phyloP scores from a whole-genome alignment of 2,329 filamentous ascomycete genomes.

The Fusarium sp. region DNA sequence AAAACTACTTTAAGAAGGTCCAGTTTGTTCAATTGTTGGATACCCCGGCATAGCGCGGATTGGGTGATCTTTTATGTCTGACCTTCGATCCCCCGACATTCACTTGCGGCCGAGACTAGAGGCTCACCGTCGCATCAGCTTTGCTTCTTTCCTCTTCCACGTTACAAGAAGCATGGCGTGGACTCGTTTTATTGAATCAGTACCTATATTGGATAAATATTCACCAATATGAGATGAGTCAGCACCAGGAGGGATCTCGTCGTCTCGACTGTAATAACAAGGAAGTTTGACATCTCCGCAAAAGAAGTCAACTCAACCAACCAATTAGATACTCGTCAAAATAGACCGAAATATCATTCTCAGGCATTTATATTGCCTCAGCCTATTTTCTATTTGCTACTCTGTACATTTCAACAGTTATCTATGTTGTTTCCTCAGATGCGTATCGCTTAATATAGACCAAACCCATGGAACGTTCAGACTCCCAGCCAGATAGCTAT shows the following conservation, averaged over 20 bases:
- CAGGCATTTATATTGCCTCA: not conserved
- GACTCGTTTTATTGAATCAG: too few relatives aligned
- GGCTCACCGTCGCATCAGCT: not conserved
- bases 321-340: not conserved
- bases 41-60: too few relatives aligned
- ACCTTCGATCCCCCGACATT: not conserved
- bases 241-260: too few relatives aligned
- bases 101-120: not conserved
- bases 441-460: not conserved
- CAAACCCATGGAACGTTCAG: not conserved
- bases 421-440: not conserved
- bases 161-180: too few relatives aligned
- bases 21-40: not conserved
- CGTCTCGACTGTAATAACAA: too few relatives aligned
- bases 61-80: not conserved
- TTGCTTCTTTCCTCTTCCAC: not conserved
- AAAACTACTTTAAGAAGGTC: not conserved
- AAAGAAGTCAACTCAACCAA: not conserved
- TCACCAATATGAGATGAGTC: too few relatives aligned
- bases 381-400: not conserved
- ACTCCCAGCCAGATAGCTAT: not conserved
- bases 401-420: too few relatives aligned
- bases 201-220: too few relatives aligned
- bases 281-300: not conserved
- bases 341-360: not conserved